phyloP scores from a whole-genome alignment of 805 yeast genomes.

The Spathaspora sp. region DNA sequence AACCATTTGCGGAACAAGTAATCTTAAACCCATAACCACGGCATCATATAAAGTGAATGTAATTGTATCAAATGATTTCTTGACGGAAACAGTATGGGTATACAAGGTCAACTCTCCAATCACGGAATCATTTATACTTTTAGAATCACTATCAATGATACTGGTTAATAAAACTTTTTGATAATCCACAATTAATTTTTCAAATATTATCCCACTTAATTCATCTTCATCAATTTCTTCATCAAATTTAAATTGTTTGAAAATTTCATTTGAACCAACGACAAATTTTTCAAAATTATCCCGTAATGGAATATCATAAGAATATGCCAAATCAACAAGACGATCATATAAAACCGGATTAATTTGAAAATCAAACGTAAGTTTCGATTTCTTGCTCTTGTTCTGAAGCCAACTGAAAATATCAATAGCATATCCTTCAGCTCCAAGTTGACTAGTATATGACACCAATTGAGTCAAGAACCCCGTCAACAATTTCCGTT shows the following conservation, averaged over 20 bases:
- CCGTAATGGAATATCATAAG: slow-evolving; percentile 65
- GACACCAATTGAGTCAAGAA: slow-evolving; percentile 54
- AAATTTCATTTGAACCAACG: slow-evolving; percentile 38
- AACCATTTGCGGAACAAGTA: slow-evolving; percentile 34
- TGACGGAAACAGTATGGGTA: slow-evolving; percentile 14
- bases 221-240: slow-evolving; percentile 14
- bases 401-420: slow-evolving; percentile 19
- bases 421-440: slow-evolving; percentile 21
- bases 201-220: slow-evolving; percentile 37
- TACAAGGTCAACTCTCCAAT: slow-evolving; percentile 22
- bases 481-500: slow-evolving; percentile 61
- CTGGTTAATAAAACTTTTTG: slow-evolving; percentile 29
- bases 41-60: slow-evolving; percentile 18
- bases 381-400: slow-evolving; percentile 2
- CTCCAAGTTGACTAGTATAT: slow-evolving; percentile 18
- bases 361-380: slow-evolving; percentile 3
- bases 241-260: slow-evolving; percentile 25
- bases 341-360: slow-evolving; percentile 16
- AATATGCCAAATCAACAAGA: slow-evolving; percentile 42
- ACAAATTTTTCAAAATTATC: slow-evolving; percentile 33
- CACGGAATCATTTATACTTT: slow-evolving; percentile 25
- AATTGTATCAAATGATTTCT: slow-evolving; percentile 13
- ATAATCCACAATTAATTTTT: slow-evolving; percentile 36
- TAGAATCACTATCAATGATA: slow-evolving; percentile 22
- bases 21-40: slow-evolving; percentile 21